Evolutionary conservation across 305 asterid species (phyloP).

Genomic region (Solanum aculeatissimum): DNA sequence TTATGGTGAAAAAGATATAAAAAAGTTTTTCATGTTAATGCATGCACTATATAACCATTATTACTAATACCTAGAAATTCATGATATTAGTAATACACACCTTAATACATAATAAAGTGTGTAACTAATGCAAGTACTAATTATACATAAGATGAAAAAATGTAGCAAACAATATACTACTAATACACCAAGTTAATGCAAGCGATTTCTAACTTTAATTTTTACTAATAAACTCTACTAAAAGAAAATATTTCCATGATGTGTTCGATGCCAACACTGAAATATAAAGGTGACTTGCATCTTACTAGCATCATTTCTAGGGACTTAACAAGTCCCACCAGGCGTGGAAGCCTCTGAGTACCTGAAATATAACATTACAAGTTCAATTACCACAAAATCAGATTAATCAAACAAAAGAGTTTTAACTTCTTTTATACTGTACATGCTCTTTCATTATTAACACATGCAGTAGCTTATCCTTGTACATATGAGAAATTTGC

Average conservation of each 20-base stretch:
- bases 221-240: too few species aligned
- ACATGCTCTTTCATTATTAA: neutral
- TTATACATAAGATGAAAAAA: too few species aligned
- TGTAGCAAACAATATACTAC: too few species aligned
- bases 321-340: constrained; percentile 85
- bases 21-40: too few species aligned
- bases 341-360: constrained; percentile 97
- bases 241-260: neutral
- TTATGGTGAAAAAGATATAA: too few species aligned
- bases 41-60: too few species aligned
- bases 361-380: constrained; percentile 27
- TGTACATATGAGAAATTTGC: neutral
- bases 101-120: too few species aligned
- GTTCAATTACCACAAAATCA: neutral
- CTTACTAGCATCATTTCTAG: constrained; percentile 97
- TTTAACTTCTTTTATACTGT: neutral
- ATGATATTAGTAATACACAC: too few species aligned
- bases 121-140: too few species aligned
- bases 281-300: neutral
- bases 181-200: too few species aligned
- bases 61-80: too few species aligned
- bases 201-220: too few species aligned
- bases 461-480: neutral
- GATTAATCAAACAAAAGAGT: neutral
- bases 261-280: neutral